These are phyloP conservation scores for Morella rubra DNA, from an alignment of 306 rosid species.

Conservation along the genomic window DNA sequence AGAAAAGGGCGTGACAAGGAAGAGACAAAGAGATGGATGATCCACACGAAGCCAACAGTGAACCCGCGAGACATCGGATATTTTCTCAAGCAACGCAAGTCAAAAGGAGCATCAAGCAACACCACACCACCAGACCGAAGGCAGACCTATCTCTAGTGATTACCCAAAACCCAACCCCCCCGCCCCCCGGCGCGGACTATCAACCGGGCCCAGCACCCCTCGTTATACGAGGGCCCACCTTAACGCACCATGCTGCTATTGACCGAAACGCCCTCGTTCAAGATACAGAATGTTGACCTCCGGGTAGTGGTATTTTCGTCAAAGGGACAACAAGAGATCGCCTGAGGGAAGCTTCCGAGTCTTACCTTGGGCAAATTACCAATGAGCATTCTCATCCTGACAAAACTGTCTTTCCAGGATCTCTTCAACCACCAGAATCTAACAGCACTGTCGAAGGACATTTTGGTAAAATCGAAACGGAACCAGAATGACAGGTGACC, in stretches of 20 bases:
- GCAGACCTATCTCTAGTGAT: background rate
- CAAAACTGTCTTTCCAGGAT: slow-evolving; percentile 11
- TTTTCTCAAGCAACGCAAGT: background rate
- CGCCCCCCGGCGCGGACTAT: background rate
- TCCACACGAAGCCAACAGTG: background rate
- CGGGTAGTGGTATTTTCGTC: slow-evolving; percentile 12
- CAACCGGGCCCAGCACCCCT: background rate
- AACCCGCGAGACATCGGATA: slow-evolving; percentile 1
- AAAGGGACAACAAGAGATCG: slow-evolving; percentile 1
- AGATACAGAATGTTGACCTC: background rate
- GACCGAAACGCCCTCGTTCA: slow-evolving; percentile 34
- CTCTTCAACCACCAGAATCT: background rate
- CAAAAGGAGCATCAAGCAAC: background rate
- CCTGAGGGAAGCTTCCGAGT: slow-evolving; percentile 8
- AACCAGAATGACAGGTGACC: slow-evolving; percentile 30
- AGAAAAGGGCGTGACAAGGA: no score
- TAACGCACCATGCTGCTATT: background rate
- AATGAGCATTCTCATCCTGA: background rate
- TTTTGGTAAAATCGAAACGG: slow-evolving; percentile 31
- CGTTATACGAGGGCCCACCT: background rate
- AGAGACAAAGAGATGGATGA: background rate
- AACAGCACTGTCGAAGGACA: slow-evolving; percentile 22
- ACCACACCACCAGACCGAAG: background rate
- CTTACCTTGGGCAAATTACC: background rate
- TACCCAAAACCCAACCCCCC: background rate